A percentile compares a stretch with the other conserved stretches of the same genome.
phyloP scores from a whole-genome alignment of 441 rosid genomes.

The Mallotus japonicus region DNA sequence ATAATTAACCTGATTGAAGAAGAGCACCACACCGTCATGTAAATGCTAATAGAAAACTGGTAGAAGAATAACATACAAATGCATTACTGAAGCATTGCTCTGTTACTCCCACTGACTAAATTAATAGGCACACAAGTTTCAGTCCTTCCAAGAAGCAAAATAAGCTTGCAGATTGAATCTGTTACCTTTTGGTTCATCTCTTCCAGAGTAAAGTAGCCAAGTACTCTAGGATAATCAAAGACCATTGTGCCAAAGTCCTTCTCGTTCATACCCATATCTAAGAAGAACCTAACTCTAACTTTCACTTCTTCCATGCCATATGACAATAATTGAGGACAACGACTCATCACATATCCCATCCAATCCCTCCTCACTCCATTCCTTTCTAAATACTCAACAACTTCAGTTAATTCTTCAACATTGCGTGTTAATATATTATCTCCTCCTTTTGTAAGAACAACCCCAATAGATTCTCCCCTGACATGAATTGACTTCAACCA shows the following conservation, averaged over 20 bases:
- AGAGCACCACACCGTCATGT: constrained; percentile 2
- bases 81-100: not conserved
- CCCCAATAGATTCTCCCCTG: constrained; percentile 70
- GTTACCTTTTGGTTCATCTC: constrained; percentile 84
- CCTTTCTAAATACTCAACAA: constrained; percentile 69
- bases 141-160: not conserved
- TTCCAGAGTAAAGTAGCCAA: constrained; percentile 59
- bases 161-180: not conserved
- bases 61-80: not conserved
- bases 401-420: constrained; percentile 50
- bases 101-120: too few species aligned
- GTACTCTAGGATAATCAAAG: constrained; percentile 70
- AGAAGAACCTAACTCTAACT: constrained; percentile 60
- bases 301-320: constrained; percentile 61
- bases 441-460: constrained; percentile 61
- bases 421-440: constrained; percentile 55
- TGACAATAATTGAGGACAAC: constrained; percentile 66
- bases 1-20: constrained; percentile 57
- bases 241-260: constrained; percentile 93
- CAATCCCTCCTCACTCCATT: constrained; percentile 79
- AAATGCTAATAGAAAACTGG: not conserved
- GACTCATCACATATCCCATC: constrained; percentile 81
- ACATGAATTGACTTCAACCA: constrained; percentile 82
- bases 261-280: constrained; percentile 73
- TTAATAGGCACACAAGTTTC: not conserved